Evolutionary conservation across 495 filamentous ascomycete genomes (phyloP).

Genomic region (Peziza echinospora): DNA sequence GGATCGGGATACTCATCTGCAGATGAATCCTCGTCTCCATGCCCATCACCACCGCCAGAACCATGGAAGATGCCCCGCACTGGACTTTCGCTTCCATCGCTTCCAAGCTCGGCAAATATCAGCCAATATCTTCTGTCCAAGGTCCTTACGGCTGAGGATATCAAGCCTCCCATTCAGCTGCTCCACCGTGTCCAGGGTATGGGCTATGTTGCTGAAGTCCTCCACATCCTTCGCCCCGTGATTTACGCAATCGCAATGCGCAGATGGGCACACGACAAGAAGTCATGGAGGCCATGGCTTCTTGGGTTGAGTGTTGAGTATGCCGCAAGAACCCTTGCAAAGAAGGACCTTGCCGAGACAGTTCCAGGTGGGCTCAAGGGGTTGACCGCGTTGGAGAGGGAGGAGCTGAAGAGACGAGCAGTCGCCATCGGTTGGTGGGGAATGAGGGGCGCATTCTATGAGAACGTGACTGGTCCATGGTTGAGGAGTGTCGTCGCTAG

Average conservation of each 20-base stretch:
- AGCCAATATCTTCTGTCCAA: slow-evolving; percentile 72
- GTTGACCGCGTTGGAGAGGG: slow-evolving; percentile 63
- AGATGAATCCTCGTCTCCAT: not conserved
- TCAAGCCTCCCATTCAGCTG: slow-evolving; percentile 68
- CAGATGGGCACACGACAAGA: slow-evolving; percentile 33
- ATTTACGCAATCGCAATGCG: slow-evolving; percentile 75
- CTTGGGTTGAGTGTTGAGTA: slow-evolving; percentile 74
- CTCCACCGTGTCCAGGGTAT: slow-evolving; percentile 53
- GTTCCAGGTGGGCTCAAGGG: slow-evolving; percentile 44
- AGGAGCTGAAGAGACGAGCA: slow-evolving; percentile 63
- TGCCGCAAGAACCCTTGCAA: slow-evolving; percentile 62
- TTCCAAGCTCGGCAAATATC: slow-evolving; percentile 61
- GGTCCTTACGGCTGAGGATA: slow-evolving; percentile 84
- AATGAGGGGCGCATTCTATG: slow-evolving; percentile 89
- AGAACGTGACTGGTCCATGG: slow-evolving; percentile 64
- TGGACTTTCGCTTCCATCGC: slow-evolving; percentile 53
- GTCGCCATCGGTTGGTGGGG: slow-evolving; percentile 89
- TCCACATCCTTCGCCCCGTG: slow-evolving; percentile 78
- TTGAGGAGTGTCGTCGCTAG: slow-evolving; percentile 38
- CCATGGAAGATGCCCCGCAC: slow-evolving; percentile 91
- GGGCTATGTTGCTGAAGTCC: slow-evolving; percentile 56
- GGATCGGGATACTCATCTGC: not conserved
- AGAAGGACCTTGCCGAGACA: slow-evolving; percentile 43
- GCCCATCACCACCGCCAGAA: slow-evolving; percentile 11
- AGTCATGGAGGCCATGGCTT: slow-evolving; percentile 75